Evolutionary conservation across 2,329 filamentous ascomycete genomes (phyloP).

Genomic region (Hypoxylon sp.): DNA sequence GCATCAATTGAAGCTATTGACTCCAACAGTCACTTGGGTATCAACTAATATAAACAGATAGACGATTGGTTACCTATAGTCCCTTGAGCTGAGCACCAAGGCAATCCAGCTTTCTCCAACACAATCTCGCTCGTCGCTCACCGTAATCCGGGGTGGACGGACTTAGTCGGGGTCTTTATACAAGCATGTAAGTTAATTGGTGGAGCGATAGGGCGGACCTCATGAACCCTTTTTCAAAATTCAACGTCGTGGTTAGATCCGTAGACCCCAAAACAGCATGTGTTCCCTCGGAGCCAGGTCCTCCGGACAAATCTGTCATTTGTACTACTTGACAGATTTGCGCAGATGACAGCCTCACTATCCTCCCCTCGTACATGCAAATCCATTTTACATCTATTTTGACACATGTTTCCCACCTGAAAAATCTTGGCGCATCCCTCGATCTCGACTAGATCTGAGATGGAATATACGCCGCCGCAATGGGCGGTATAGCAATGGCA

Average conservation of each 20-base stretch:
- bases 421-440: background rate
- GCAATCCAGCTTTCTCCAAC: background rate
- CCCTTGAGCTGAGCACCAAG: background rate
- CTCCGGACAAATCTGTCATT: slow-evolving; percentile 28
- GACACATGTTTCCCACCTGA: slow-evolving; percentile 6
- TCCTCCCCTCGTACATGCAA: background rate
- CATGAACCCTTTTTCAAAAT: slow-evolving; percentile 22
- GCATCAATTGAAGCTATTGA: too few species aligned
- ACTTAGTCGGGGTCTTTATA: slow-evolving; percentile 4
- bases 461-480: slow-evolving; percentile 18
- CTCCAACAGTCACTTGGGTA: too few species aligned
- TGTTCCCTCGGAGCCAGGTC: slow-evolving; percentile 40
- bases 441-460: slow-evolving; percentile 22
- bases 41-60: background rate
- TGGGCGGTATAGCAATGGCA: slow-evolving; percentile 28
- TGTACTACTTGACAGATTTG: slow-evolving; percentile 34
- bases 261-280: slow-evolving; percentile 12
- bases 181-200: slow-evolving; percentile 39
- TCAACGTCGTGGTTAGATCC: background rate
- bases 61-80: background rate
- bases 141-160: slow-evolving; percentile 36
- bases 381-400: background rate
- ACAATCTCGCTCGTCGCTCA: background rate
- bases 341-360: slow-evolving; percentile 14
- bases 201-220: slow-evolving; percentile 19